Percentiles rank a stretch among this genome's conserved stretches.
Evolutionary conservation across 495 filamentous ascomycete species (phyloP).

Genomic region (Xanthoparmelia taractica): DNA sequence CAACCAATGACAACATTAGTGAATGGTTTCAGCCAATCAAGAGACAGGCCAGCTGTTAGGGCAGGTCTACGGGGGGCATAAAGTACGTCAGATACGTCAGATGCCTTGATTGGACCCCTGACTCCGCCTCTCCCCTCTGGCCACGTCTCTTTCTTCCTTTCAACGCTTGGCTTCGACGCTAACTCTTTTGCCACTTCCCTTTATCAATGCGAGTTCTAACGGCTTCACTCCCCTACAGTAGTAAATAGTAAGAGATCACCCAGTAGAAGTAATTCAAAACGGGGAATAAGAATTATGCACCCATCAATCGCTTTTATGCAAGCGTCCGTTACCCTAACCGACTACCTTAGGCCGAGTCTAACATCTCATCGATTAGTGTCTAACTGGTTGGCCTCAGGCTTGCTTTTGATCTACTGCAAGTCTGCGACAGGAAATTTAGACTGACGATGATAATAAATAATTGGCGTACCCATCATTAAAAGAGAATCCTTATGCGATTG

Average conservation of each 20-base stretch:
- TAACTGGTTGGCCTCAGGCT: slow-evolving; percentile 1
- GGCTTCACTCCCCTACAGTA: neutral
- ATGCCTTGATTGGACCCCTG: slow-evolving; percentile 6
- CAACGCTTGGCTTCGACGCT: no score
- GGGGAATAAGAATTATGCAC: no score
- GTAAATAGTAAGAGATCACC: no score
- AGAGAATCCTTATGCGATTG: neutral
- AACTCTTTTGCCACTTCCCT: slow-evolving; percentile 8
- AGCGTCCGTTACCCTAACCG: neutral
- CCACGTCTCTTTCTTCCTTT: slow-evolving; percentile 13
- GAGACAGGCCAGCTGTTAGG: neutral
- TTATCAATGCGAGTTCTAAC: neutral
- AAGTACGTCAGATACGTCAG: slow-evolving; percentile 11
- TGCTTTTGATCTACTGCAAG: slow-evolving; percentile 12
- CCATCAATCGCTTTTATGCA: slow-evolving; percentile 16
- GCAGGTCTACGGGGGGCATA: neutral
- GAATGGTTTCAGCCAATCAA: slow-evolving; percentile 3
- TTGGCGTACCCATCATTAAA: slow-evolving; percentile 15
- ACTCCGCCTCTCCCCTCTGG: slow-evolving; percentile 16
- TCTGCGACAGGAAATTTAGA: slow-evolving; percentile 7
- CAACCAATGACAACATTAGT: neutral
- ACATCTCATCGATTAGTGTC: no score
- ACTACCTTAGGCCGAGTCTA: neutral
- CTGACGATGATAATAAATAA: no score
- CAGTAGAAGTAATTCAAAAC: no score